Conservation (phyloP, 2,329 filamentous ascomycete species). For the Didymella keratinophila region DNA sequence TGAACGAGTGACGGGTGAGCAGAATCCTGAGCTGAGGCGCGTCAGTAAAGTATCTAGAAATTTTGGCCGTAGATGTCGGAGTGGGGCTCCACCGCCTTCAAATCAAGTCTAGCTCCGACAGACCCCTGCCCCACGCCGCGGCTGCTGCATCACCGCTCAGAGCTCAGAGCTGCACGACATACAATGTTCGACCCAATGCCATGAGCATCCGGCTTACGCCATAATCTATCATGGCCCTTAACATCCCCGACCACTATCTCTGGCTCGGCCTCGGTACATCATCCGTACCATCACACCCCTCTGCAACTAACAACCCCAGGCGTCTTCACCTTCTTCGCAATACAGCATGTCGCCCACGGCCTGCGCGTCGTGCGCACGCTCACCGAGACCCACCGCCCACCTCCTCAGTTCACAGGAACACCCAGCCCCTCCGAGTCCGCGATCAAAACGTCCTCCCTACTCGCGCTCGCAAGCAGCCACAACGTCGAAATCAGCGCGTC, state of each 20-base stretch:
- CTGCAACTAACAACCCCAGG: constrained; percentile 48
- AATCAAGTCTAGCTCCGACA: background rate
- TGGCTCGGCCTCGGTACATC: constrained; percentile 56
- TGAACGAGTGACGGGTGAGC: background rate
- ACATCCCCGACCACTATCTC: constrained; percentile 56
- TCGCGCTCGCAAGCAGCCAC: constrained; percentile 50
- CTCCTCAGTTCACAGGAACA: constrained; percentile 9
- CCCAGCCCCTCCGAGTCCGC: constrained; percentile 70
- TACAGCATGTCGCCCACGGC: constrained; percentile 62
- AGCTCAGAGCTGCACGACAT: background rate
- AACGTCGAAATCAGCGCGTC: constrained; percentile 55
- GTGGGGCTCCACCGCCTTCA: constrained; percentile 23
- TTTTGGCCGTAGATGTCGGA: constrained; percentile 32
- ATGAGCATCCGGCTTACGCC: constrained; percentile 23
- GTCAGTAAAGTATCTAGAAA: constrained; percentile 23
- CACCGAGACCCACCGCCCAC: constrained; percentile 70
- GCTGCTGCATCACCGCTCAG: constrained; percentile 30
- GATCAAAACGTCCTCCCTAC: constrained; percentile 53
- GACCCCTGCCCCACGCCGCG: constrained; percentile 18
- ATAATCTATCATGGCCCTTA: constrained; percentile 42
- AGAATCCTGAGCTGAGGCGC: background rate
- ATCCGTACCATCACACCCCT: background rate
- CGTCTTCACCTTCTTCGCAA: constrained; percentile 65
- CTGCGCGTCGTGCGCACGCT: constrained; percentile 69
- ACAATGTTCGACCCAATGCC: background rate